Evolutionary conservation across 805 yeast genomes (phyloP), one percentile per base, ranked within the genome.

Genomic region (Limtongia smithiae): DNA sequence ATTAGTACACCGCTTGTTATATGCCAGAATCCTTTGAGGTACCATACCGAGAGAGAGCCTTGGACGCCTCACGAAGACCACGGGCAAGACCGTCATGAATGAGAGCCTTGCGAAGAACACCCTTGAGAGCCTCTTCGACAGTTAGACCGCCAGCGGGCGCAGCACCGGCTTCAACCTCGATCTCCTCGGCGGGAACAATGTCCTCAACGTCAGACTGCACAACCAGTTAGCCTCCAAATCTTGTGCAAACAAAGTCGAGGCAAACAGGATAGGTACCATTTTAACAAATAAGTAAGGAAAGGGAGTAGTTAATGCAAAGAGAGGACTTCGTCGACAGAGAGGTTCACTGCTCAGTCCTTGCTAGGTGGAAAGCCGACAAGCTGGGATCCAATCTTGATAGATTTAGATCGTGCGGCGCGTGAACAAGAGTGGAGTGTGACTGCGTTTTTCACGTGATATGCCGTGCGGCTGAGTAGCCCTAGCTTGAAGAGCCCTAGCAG

Each of bases 31-130:
- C n/a, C n/a, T n/a, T n/a, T n/a, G n/a, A n/a, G n/a, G 18, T n/a
- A 12, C 45, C 54, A 12, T 50, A 53, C 76, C 88, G 81, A 71
- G 96, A 81, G 66, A 93, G 82, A 76, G 97, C 97, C 86, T 93
- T 93, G 71, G 97, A 87, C 65, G 97, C 94, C 82, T 93, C 98
- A 83, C 97, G 93, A 76, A 93, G 84, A 83, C 99, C 99, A 82
- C 99, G 91, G 75, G 97, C 97, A 77, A 93, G 87, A 79, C 99
- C 98, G 75, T 91, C 97, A 81, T 89, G 95, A 71, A 91, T 86
- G 74, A 93, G 83, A 67, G 99, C 83, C 75, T 93, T 89, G 84
- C 95, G 90, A 73, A 93, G 84, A 72, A 93, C 97, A 71, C 87
- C 93, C 81, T 89, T 88, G 75, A 93, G 81, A 73, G 97, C 95